phyloP scores from a whole-genome alignment of 257 asterid genomes.

The Cinchona pubescens region DNA sequence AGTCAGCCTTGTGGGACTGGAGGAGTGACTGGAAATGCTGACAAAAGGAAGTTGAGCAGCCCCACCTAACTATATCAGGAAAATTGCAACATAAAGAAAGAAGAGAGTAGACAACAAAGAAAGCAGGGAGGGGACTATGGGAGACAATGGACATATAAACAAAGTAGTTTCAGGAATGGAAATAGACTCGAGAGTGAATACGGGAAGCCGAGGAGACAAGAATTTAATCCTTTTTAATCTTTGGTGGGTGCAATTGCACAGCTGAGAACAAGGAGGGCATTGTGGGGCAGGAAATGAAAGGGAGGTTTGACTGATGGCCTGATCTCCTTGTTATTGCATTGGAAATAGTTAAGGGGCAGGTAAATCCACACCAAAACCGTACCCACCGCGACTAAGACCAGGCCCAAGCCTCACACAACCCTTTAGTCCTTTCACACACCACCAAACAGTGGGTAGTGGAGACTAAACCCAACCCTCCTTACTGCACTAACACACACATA shows the following conservation, averaged over 20 bases:
- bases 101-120: slow-evolving; percentile 18
- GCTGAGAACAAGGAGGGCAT: slow-evolving; percentile 10
- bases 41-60: slow-evolving; percentile 69
- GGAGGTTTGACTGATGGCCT: slow-evolving; percentile 24
- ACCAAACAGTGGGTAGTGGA: neutral
- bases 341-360: slow-evolving; percentile 37
- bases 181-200: slow-evolving; percentile 6
- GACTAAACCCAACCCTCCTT: neutral
- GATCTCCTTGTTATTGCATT: slow-evolving; percentile 30
- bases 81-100: slow-evolving; percentile 20
- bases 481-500: slow-evolving; percentile 9
- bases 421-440: slow-evolving; percentile 17
- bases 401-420: slow-evolving; percentile 8
- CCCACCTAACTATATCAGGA: slow-evolving; percentile 52
- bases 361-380: slow-evolving; percentile 41
- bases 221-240: slow-evolving; percentile 15
- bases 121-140: neutral
- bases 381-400: slow-evolving; percentile 36
- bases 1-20: slow-evolving; percentile 30
- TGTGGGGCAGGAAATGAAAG: slow-evolving; percentile 20
- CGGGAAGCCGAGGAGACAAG: slow-evolving; percentile 26
- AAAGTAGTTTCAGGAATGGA: neutral
- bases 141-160: slow-evolving; percentile 1
- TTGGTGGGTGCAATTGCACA: neutral
- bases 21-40: slow-evolving; percentile 26